Evolutionary conservation across 1,284 basidiomycete genomes (phyloP).

Genomic region (Thecaphora thlaspeos): DNA sequence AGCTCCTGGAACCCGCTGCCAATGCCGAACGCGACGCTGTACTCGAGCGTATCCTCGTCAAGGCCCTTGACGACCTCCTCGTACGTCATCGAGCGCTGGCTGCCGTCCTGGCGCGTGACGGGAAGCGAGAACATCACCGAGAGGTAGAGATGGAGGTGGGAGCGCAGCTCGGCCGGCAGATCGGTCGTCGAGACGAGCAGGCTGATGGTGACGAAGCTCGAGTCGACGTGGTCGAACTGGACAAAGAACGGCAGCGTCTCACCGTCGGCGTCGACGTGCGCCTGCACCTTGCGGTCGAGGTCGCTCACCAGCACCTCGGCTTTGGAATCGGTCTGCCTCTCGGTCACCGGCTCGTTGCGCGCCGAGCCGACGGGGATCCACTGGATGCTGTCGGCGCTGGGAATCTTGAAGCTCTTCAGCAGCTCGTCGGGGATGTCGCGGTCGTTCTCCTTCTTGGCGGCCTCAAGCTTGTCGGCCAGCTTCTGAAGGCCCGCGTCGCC

Average conservation of each 20-base stretch:
- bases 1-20: slow-evolving; percentile 71
- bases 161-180: slow-evolving; percentile 46
- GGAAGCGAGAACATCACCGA: slow-evolving; percentile 87
- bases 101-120: slow-evolving; percentile 71
- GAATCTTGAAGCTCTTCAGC: slow-evolving; percentile 72
- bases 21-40: slow-evolving; percentile 74
- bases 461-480: slow-evolving; percentile 71
- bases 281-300: slow-evolving; percentile 61
- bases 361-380: slow-evolving; percentile 89
- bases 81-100: slow-evolving; percentile 66
- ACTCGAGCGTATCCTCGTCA: slow-evolving; percentile 86
- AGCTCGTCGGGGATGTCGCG: slow-evolving; percentile 75
- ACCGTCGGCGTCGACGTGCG: slow-evolving; percentile 72
- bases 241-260: slow-evolving; percentile 78
- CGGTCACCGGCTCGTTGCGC: slow-evolving; percentile 54
- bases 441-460: slow-evolving; percentile 84
- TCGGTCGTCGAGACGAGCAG: slow-evolving; percentile 67
- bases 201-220: slow-evolving; percentile 75
- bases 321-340: slow-evolving; percentile 30
- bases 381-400: slow-evolving; percentile 72
- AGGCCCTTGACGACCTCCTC: slow-evolving; percentile 89
- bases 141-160: slow-evolving; percentile 78
- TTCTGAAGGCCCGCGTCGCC: slow-evolving; percentile 78
- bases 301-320: slow-evolving; percentile 50
- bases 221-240: slow-evolving; percentile 74